Evolutionary conservation across 73 alveolate genomes (phyloP), one percentile per base, ranked within the genome.

Genomic region (Loxodes magnus): DNA sequence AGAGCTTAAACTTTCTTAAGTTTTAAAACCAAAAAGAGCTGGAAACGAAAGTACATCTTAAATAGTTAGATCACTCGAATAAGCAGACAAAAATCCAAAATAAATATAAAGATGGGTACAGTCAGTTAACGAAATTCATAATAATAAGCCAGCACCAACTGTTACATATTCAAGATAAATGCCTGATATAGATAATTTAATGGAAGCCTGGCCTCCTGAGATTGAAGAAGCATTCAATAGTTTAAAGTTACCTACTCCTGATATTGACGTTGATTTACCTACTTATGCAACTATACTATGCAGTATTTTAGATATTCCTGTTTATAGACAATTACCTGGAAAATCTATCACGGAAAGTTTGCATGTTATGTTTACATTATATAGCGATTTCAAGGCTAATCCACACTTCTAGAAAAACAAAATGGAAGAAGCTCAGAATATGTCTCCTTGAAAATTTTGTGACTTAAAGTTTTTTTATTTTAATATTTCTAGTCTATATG

Each of bases 31-130:
- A n/a, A 69, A 62, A 43, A 15, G 59, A 2, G 43, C 59, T 7
- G 59, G 59, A 21, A 46, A 37, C 2, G 74, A 63, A 27, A 55
- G 58, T 10, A 53, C 55, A 25, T 24, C 27, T 3, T 19, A 51
- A 0, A 35, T 56, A 4, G 54, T 83, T 20, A 65, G 70, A 28
- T 55, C 89, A 2, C 77, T 90, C 52, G 90, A 90, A 64, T 64
- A 81, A 51, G 96, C 96, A 25, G 98, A 87, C 51, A 90, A 87
- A 33, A 90, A 90, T 57, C 98, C 96, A 3, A 90, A 87, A 52
- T 88, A 77, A 64, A 82, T 90, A 33, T 39, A 74, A 15, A 77
- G 74, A 37, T 87, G 98, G 98, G 87, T 90, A 28, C 81, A 84
- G 24, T 81, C 69, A 50, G 84, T 90, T 17, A 72, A 67, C 29